Percentiles rank a stretch among this genome's conserved stretches.
Evolutionary conservation across 2,329 filamentous ascomycete species (phyloP).

Genomic region (Microdochium nivale): DNA sequence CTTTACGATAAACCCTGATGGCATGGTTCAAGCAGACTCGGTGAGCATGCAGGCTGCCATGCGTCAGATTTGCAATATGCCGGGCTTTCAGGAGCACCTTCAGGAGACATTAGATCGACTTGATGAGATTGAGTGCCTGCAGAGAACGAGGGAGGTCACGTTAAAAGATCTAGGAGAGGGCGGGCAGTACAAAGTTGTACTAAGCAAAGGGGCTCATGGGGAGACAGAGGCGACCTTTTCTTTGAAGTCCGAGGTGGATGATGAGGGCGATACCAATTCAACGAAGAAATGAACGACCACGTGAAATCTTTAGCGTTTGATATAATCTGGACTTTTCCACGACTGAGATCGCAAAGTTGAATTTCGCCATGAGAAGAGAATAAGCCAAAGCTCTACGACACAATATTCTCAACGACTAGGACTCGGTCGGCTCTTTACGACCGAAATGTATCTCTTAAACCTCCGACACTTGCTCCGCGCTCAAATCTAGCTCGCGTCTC

Average conservation of each 20-base stretch:
- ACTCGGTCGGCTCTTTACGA: no score
- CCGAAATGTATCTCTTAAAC: no score
- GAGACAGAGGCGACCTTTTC: neutral
- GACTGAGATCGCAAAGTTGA: no score
- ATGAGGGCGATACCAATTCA: neutral
- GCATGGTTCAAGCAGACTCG: constrained; percentile 46
- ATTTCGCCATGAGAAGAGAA: no score
- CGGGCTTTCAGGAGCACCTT: constrained; percentile 43
- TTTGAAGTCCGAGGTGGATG: neutral
- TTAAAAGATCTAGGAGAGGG: constrained; percentile 32
- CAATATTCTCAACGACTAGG: no score
- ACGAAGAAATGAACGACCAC: no score
- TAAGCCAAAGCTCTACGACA: no score
- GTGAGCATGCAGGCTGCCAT: constrained; percentile 52
- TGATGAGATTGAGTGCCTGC: constrained; percentile 41
- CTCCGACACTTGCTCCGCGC: no score
- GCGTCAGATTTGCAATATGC: constrained; percentile 37
- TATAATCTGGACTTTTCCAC: no score
- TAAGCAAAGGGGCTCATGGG: neutral
- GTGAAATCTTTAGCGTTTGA: no score
- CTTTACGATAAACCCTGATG: constrained; percentile 46
- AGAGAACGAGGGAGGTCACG: constrained; percentile 45
- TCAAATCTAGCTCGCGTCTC: no score
- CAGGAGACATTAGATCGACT: constrained; percentile 44
- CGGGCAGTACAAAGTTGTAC: constrained; percentile 4